Evolutionary conservation across 1,284 basidiomycete genomes (phyloP).

Genomic region (Marasmius oreades): DNA sequence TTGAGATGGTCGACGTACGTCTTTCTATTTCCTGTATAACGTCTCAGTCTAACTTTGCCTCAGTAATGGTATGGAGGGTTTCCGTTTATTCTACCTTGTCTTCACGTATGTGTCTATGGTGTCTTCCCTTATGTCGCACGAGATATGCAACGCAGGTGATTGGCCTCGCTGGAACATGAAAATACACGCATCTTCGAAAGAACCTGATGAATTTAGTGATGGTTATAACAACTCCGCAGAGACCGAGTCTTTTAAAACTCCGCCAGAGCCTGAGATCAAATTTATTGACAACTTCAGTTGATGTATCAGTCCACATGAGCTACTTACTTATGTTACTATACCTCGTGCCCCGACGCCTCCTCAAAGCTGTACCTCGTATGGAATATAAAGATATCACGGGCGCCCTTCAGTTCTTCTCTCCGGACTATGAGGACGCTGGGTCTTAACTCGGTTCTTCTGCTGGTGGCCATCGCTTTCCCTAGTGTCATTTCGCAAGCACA

Average conservation of each 20-base stretch:
- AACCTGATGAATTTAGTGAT: too few species aligned
- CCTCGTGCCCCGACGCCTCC: too few species aligned
- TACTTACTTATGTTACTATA: too few species aligned
- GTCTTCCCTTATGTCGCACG: neutral
- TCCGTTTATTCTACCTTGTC: neutral
- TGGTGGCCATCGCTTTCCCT: neutral
- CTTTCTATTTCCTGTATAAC: conserved; percentile 1
- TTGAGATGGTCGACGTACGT: conserved; percentile 77
- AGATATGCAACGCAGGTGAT: neutral
- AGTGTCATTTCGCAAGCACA: neutral
- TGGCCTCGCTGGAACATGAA: neutral
- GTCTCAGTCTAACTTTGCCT: neutral
- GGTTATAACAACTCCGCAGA: too few species aligned
- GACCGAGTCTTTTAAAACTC: too few species aligned
- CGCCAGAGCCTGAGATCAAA: too few species aligned
- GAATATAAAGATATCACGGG: neutral
- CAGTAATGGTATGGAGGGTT: neutral
- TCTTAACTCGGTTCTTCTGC: neutral
- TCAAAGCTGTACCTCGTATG: too few species aligned
- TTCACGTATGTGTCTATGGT: neutral
- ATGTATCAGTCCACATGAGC: neutral
- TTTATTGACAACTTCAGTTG: neutral
- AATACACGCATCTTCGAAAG: too few species aligned
- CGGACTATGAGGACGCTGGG: neutral
- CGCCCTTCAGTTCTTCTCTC: neutral